phyloP scores from a whole-genome alignment of 495 filamentous ascomycete genomes.

The Sporormia fimetaria region DNA sequence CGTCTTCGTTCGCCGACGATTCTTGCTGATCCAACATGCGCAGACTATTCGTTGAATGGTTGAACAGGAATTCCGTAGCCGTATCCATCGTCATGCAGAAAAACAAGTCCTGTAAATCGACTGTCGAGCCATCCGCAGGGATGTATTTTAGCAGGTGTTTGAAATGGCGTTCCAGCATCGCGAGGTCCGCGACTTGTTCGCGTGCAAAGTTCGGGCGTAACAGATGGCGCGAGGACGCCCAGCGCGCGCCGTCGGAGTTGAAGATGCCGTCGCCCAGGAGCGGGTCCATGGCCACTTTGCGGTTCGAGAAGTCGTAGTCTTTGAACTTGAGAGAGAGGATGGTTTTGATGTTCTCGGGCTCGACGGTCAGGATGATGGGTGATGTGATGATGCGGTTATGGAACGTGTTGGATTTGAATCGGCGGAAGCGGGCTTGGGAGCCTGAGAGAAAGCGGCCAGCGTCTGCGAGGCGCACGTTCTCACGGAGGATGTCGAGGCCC shows the following conservation, averaged over 20 bases:
- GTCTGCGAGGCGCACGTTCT: constrained; percentile 22
- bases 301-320: constrained; percentile 47
- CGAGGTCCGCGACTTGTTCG: constrained; percentile 48
- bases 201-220: constrained; percentile 53
- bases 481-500: constrained; percentile 26
- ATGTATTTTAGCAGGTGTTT: constrained; percentile 38
- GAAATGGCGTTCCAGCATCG: constrained; percentile 51
- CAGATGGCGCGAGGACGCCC: constrained; percentile 53
- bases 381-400: constrained; percentile 8
- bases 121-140: constrained; percentile 38
- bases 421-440: constrained; percentile 18
- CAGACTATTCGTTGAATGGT: constrained; percentile 41
- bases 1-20: constrained; percentile 8
- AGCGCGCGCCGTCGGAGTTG: constrained; percentile 51
- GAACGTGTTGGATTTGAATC: constrained; percentile 21
- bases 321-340: constrained; percentile 49
- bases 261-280: constrained; percentile 63
- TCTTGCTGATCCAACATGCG: constrained; percentile 12
- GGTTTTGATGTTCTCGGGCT: constrained; percentile 53
- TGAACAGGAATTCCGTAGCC: constrained; percentile 63
- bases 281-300: constrained; percentile 40
- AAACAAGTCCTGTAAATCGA: constrained; percentile 57
- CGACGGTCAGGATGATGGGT: constrained; percentile 39
- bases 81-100: constrained; percentile 57
- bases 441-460: constrained; percentile 18